Evolutionary conservation across 2,329 filamentous ascomycete species (phyloP), one percentile per base, ranked within the genome.

Genomic region (Xylaria sp.): DNA sequence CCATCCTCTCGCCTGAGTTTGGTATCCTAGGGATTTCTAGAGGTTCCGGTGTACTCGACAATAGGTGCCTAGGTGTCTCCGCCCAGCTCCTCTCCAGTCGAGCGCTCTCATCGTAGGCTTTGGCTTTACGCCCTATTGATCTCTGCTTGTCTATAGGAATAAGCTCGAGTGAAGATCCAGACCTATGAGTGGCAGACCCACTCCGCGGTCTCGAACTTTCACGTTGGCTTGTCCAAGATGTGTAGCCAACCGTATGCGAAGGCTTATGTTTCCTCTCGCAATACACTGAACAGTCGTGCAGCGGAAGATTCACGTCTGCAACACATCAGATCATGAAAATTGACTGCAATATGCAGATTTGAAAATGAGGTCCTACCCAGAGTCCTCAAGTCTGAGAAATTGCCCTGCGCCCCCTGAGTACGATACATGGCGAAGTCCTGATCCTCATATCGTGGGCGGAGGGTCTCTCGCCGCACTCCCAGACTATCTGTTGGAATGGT

Each of bases 401-500:
- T 46, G 42, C 42, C 31, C 20, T 57, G 59, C 63, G 49, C 28
- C 20, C 62, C 48, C 20, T 46, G 61, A 36, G 36, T 6, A 59
- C 28, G 49, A 64, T 58, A 65, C 49, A 33, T 20, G 59, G 54
- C 40, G 40, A 23, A 59, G 40, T 65, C 65, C 33, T 48, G 59
- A 31, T 54, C 54, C 20, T 53, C 63, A 56, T 65, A 62, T 36
- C 46, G 51, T 33, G 51, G 10, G n/a, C 44, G 51, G 63, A 53
- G 40, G 36, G 23, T n/a, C 20, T 67, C 42, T 53, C 53, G 60
- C 51, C 31, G 48, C 6, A 11, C 26, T 31, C 61, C 20, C 51
- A 49, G 63, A 40, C 20, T 63, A 57, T 65, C 72, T 74, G 15
- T 38, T 44, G 51, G 20, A 40, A n/a, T 42, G 2, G 5, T 74